Evolutionary conservation across 441 rosid genomes (phyloP).

Genomic region (Daphne laureola): DNA sequence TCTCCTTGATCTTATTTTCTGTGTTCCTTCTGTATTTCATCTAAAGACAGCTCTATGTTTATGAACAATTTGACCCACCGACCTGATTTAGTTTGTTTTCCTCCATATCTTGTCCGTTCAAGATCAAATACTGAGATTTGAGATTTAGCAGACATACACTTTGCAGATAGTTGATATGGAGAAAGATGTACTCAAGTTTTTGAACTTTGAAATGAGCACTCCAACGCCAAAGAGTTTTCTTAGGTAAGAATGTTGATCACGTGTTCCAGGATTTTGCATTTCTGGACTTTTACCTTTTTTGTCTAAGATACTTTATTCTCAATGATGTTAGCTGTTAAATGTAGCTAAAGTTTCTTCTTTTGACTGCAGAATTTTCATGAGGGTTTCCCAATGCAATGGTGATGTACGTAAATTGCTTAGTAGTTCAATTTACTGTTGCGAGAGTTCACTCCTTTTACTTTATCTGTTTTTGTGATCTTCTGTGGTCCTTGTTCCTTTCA

Average conservation of each 20-base stretch:
- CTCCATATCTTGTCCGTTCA: no score
- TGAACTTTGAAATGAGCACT: constrained; percentile 28
- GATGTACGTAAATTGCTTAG: constrained; percentile 16
- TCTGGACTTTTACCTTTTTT: background rate
- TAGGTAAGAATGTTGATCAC: constrained; percentile 20
- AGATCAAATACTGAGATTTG: no score
- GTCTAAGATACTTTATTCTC: background rate
- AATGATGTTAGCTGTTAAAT: background rate
- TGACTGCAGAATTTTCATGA: constrained; percentile 21
- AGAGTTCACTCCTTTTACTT: constrained; percentile 1
- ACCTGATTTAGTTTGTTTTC: no score
- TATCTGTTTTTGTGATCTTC: background rate
- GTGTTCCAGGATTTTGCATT: constrained; percentile 1
- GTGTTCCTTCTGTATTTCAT: background rate
- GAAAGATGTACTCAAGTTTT: constrained; percentile 22
- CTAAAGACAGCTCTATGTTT: constrained; percentile 1
- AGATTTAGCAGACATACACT: background rate
- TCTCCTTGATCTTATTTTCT: background rate
- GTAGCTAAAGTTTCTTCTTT: constrained; percentile 12
- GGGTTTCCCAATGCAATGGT: constrained; percentile 18
- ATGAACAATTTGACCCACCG: no score
- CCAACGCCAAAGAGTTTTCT: constrained; percentile 31
- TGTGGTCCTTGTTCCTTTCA: background rate
- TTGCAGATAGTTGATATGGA: constrained; percentile 33
- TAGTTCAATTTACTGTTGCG: background rate